Base-by-base conservation (phyloP, 176 grass and related monocot species). In the Carex kokanica region DNA sequence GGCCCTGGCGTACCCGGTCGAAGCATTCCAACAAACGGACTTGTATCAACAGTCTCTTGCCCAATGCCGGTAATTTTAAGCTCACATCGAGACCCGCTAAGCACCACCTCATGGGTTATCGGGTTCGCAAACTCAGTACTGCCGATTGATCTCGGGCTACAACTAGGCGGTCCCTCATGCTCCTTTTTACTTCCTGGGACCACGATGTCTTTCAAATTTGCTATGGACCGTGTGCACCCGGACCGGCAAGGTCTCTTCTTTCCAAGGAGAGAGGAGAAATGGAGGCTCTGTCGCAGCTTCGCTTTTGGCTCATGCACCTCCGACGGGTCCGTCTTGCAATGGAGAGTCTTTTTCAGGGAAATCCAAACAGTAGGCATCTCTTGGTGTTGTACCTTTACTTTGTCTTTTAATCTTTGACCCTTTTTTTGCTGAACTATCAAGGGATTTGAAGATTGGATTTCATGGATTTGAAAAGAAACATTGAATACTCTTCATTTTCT, bases 181-280 rank as follows among this genome's bases (percentile, higher is more conserved):
- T 78, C 51, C 61, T 74, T 75, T 80, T 83, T 78, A 41, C 78
- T 90, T 8, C 71, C 53, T 31, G 83, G 70, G 55, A 85, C 56
- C 81, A 96, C 82, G 34, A 89, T 91, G 80, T 93, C 90, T 57
- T 85, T 78, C 65, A 96, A 88, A 85, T 89, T 91, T 81, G 88
- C 89, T 88, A 93, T 93, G 85, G 93, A 91, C 51, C 83, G 84
- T 9, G 91, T 92, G 87, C 93, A 96, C 32, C 88, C 87, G 0
- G 87, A 91, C 77, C 88, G 82, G 77, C 63, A 88, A 10, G 86
- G 68, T 81, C 51, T 55, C 79, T 72, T 71, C 57, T 78, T 84
- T 83, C 78, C 29, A 45, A 79, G 52, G 64, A 78, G 61, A 23
- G 63, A 78, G 53, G 81, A 17, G 17, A 83, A 86, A 72, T 88